Base-by-base conservation (phyloP, 306 rosid genomes). In the Acacia acuminata region DNA sequence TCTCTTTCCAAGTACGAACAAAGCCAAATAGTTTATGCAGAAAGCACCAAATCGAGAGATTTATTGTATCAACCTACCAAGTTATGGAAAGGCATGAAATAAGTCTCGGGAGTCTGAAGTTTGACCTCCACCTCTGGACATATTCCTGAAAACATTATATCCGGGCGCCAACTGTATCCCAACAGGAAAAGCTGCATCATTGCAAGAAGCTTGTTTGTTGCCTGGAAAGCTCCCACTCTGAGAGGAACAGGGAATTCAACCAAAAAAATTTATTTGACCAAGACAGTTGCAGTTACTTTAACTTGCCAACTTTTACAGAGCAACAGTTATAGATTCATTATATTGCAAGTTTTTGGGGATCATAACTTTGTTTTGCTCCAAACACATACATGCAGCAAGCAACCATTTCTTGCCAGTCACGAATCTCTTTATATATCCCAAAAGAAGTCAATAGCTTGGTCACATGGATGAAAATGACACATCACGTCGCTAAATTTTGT, bases 161-260 rank as follows among this genome's bases (percentile, higher is more conserved):
- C 55, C 63, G 22, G 78, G 72, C 27, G 76, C 84, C 88, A 81
- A 87, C 88, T 75, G 87, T 84, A 75, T 40, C 81, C 77, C 73
- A 84, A 82, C 58, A 60, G 34, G 86, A 75, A 84, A 86, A 48
- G 88, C 89, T 86, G 90, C 85, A 66, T 75, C 84, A 47, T 81
- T 79, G 27, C 85, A 79, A 81, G 78, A 64, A 75, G 82, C 81
- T 78, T 76, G 73, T 60, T 81, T 76, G 73, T 60, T 81, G 82
- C 83, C 81, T 75, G 81, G 67, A 79, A 84, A 73, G 76, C 77
- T 80, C 81, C 69, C 68, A 64, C 5, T 45, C 68, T 30, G 68
- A 25, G 30, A 61, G 56, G 69, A 42, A 66, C 20, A 76, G 82
- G 45, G 51, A 80, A 76, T 50, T 82, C 76, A 71, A 42, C 73